Conservation (phyloP, 257 asterid genomes). For the Salvia rosmarinus region DNA sequence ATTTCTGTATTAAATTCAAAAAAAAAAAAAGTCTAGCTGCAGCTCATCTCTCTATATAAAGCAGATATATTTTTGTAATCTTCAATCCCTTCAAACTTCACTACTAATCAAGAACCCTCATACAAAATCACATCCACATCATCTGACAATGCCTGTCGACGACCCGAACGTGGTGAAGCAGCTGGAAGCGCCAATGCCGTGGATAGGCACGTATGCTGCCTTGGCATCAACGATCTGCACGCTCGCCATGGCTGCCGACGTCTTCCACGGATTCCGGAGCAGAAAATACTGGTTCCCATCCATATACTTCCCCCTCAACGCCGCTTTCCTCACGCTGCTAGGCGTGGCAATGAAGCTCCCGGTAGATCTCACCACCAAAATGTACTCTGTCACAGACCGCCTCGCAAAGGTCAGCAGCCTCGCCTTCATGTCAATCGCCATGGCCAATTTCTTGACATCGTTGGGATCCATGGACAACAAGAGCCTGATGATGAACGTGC, state of each 20-base stretch:
- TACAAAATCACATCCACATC: too few species aligned
- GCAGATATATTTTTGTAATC: too few species aligned
- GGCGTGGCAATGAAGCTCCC: constrained; percentile 51
- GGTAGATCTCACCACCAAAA: constrained; percentile 42
- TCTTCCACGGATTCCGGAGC: constrained; percentile 33
- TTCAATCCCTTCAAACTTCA: too few species aligned
- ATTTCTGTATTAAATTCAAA: too few species aligned
- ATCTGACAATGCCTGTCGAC: too few species aligned
- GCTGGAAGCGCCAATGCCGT: constrained; percentile 44
- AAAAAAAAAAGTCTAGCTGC: too few species aligned
- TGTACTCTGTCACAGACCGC: constrained; percentile 41
- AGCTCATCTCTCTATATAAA: too few species aligned
- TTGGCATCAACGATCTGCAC: constrained; percentile 42
- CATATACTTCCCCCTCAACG: constrained; percentile 41
- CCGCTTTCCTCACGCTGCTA: constrained; percentile 39
- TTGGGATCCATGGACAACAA: constrained; percentile 43
- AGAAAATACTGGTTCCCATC: constrained; percentile 48
- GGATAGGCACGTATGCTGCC: constrained; percentile 49
- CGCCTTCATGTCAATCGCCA: constrained; percentile 44
- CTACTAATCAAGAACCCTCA: too few species aligned
- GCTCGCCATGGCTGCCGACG: constrained; percentile 47
- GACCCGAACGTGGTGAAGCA: too few species aligned
- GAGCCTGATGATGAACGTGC: constrained; percentile 37
- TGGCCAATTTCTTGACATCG: constrained; percentile 48
- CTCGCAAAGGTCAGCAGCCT: constrained; percentile 55